Percentiles rank a stretch among this genome's conserved stretches.
Evolutionary conservation across 345 rosid species (phyloP).

Genomic region (Hibiscus tridactylites): DNA sequence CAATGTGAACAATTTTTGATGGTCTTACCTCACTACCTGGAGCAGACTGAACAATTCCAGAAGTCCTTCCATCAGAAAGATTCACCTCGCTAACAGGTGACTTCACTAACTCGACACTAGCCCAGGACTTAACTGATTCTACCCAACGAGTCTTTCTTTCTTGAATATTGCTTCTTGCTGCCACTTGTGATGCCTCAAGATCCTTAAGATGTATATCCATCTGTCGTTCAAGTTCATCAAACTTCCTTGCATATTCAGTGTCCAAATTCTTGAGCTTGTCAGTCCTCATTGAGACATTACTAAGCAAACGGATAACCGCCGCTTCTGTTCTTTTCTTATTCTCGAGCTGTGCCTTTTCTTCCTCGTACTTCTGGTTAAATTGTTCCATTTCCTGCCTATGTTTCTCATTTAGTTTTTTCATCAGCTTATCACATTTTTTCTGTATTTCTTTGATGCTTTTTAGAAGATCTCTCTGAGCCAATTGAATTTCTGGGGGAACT

Average conservation of each 20-base stretch:
- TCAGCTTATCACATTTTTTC: conserved; percentile 42
- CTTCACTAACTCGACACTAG: conserved; percentile 24
- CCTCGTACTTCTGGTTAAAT: conserved; percentile 29
- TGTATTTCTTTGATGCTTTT: conserved; percentile 40
- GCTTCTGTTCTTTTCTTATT: conserved; percentile 31
- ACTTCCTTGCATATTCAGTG: conserved; percentile 27
- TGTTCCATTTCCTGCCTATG: conserved; percentile 38
- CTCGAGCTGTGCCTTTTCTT: conserved; percentile 42
- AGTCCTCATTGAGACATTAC: conserved; percentile 22
- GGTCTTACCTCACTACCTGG: conserved; percentile 10
- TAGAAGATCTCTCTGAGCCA: conserved; percentile 39
- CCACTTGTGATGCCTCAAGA: conserved; percentile 34
- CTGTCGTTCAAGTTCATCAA: conserved; percentile 32
- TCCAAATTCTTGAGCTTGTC: conserved; percentile 48
- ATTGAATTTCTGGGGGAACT: conserved; percentile 2
- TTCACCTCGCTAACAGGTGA: conserved; percentile 12
- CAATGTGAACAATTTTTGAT: conserved; percentile 12
- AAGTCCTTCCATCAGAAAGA: conserved; percentile 1
- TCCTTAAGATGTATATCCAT: conserved; percentile 28
- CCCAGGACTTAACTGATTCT: conserved; percentile 45
- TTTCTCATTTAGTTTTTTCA: conserved; percentile 31
- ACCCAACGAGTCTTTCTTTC: conserved; percentile 39
- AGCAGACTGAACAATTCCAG: conserved; percentile 8
- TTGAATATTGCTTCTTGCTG: conserved; percentile 33
- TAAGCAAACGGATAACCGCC: conserved; percentile 41